Evolutionary conservation across 1,139 yeast genomes (phyloP), one percentile per base, ranked within the genome.

Genomic region (Geotrichum cucujoidarum): DNA sequence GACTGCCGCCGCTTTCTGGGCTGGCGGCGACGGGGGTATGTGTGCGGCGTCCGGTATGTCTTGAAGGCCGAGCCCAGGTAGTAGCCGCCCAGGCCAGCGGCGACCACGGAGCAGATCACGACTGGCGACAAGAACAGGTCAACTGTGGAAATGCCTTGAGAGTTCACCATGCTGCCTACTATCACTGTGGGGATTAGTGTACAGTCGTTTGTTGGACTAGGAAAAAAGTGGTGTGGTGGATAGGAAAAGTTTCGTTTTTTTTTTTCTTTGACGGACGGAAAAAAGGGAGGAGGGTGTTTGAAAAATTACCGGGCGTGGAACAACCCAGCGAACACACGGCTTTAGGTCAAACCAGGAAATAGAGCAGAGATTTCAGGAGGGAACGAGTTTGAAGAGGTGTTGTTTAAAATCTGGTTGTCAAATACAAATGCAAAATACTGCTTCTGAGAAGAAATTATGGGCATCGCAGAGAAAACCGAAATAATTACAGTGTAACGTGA

Each of bases 71-170:
- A 42, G n/a, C 58, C 58, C 13, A 55, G 37, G 36, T 51, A 55
- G 47, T 45, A 55, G 4, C 58, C 58, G 6, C 57, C 50, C n/a
- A 53, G 35, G 14, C 58, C 56, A 3, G 57, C 52, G 7, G 52
- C 49, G 24, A 48, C 22, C 4, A 44, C 48, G 13, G 47, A 48
- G 37, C 47, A 44, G 33, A 48, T 47, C n/a, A 47, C 50, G 3
- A 47, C 40, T 5, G 50, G 50, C 20, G 46, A 42, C 16, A 47
- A 30, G 24, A 47, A 47, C 40, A 47, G 27, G 33, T 47, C 50
- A 11, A 42, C 50, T 7, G 50, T 46, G 4, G 50, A 47, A 20
- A 47, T 47, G 11, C 43, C 46, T 16, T 34, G 50, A 10, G 46
- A 31, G 18, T 35, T 25, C 13, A 43, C 24, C 43, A 39, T 45